Evolutionary conservation across 352 stramenopile species (phyloP).

Genomic region (Albugo candida): DNA sequence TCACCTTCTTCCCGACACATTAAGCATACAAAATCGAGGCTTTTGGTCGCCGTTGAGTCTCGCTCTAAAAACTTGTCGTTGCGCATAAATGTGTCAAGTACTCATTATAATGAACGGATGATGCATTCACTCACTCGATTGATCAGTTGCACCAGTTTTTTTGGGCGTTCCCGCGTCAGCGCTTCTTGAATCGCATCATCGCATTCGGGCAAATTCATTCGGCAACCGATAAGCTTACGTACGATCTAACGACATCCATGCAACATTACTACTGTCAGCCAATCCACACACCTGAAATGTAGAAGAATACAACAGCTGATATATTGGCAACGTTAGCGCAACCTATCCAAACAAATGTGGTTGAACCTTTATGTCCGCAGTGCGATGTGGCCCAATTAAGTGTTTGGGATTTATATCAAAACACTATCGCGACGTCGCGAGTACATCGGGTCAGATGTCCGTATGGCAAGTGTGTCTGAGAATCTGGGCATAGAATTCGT

Average conservation of each 20-base stretch:
- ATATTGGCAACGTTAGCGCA: too few relatives aligned
- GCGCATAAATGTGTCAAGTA: background rate
- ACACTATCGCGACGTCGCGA: too few relatives aligned
- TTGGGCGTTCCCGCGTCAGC: conserved; percentile 43
- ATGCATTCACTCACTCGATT: conserved; percentile 23
- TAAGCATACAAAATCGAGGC: background rate
- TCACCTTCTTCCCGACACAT: background rate
- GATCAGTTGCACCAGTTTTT: conserved; percentile 50
- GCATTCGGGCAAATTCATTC: conserved; percentile 61
- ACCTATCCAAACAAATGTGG: too few relatives aligned
- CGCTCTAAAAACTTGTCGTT: background rate
- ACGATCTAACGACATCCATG: background rate
- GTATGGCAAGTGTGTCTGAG: too few relatives aligned
- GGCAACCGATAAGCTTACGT: too few relatives aligned
- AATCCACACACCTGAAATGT: background rate
- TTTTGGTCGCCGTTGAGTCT: background rate
- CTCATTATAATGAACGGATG: background rate
- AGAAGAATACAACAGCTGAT: too few relatives aligned
- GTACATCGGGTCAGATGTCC: too few relatives aligned
- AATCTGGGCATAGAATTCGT: too few relatives aligned
- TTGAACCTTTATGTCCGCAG: too few relatives aligned
- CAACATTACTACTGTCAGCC: background rate
- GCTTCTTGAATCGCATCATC: conserved; percentile 57
- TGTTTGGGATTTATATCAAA: too few relatives aligned
- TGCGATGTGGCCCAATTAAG: too few relatives aligned